A percentile compares a stretch with the other conserved stretches of the same genome.
Evolutionary conservation across 352 stramenopile species (phyloP).

Genomic region (Phytophthora pini): DNA sequence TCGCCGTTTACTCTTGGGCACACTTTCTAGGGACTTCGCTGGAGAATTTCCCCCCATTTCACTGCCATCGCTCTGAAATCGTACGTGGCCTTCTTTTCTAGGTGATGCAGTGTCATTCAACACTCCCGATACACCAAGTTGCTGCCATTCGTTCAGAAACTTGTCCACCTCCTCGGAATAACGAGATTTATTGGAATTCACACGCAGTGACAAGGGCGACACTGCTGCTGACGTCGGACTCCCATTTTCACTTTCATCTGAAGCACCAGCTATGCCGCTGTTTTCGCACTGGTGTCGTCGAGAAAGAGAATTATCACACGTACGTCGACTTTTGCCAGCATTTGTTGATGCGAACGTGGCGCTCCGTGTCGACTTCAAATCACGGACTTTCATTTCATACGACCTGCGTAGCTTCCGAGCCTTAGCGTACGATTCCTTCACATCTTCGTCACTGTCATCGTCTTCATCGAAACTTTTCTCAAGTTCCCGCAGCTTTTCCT

Average conservation of each 20-base stretch:
- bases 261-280: not conserved
- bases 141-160: slow-evolving; percentile 49
- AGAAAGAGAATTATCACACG: not conserved
- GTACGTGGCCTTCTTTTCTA: not conserved
- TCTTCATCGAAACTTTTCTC: slow-evolving; percentile 47
- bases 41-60: slow-evolving; percentile 1
- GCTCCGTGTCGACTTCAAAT: slow-evolving; percentile 14
- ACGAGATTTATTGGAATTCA: slow-evolving; percentile 5
- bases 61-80: slow-evolving; percentile 7
- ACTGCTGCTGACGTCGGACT: slow-evolving; percentile 21
- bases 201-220: slow-evolving; percentile 10
- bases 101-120: slow-evolving; percentile 17
- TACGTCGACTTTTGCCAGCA: not conserved
- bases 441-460: slow-evolving; percentile 8
- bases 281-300: slow-evolving; percentile 18
- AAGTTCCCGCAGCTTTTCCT: slow-evolving; percentile 50
- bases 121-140: slow-evolving; percentile 41
- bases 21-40: not conserved
- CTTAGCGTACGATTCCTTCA: slow-evolving; percentile 6
- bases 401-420: not conserved
- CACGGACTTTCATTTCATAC: not conserved
- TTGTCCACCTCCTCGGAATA: slow-evolving; percentile 14
- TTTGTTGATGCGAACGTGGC: slow-evolving; percentile 9
- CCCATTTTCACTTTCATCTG: not conserved
- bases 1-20: slow-evolving; percentile 35